phyloP scores from a whole-genome alignment of 2,329 filamentous ascomycete species.

The Cryphonectria radicalis region DNA sequence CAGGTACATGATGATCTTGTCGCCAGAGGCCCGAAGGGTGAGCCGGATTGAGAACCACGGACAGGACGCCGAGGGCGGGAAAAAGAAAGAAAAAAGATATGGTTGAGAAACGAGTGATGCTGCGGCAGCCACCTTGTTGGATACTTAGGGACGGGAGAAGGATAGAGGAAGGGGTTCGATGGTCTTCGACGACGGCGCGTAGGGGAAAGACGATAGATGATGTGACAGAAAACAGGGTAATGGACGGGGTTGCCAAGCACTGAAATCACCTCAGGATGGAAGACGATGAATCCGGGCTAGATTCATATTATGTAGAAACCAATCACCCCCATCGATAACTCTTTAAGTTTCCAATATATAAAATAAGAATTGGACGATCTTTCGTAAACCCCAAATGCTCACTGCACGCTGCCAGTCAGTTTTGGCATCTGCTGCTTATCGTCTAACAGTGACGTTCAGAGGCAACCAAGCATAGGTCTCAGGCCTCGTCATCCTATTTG shows the following conservation, averaged over 20 bases:
- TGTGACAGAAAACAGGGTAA: background rate
- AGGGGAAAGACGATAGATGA: background rate
- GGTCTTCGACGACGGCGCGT: background rate
- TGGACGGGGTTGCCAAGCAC: background rate
- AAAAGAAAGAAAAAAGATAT: background rate
- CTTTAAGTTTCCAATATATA: background rate
- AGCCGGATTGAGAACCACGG: background rate
- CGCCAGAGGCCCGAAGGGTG: constrained; percentile 1
- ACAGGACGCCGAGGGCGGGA: background rate
- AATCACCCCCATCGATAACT: background rate
- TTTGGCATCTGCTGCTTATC: background rate
- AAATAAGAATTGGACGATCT: background rate
- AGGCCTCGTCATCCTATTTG: background rate
- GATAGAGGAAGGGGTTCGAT: background rate
- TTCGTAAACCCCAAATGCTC: background rate
- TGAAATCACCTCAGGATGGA: background rate
- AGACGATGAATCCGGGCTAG: background rate
- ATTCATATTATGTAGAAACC: background rate
- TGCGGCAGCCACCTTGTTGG: background rate
- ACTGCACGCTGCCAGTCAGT: background rate
- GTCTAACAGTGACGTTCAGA: constrained; percentile 1
- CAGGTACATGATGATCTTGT: constrained; percentile 22
- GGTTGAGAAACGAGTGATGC: background rate
- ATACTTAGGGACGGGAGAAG: background rate
- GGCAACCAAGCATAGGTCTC: background rate